A percentile compares a stretch with the other conserved stretches of the same genome.
These are phyloP conservation scores for Phytopythium ostracodes DNA, from an alignment of 352 stramenopile genomes.

Conservation along the genomic window DNA sequence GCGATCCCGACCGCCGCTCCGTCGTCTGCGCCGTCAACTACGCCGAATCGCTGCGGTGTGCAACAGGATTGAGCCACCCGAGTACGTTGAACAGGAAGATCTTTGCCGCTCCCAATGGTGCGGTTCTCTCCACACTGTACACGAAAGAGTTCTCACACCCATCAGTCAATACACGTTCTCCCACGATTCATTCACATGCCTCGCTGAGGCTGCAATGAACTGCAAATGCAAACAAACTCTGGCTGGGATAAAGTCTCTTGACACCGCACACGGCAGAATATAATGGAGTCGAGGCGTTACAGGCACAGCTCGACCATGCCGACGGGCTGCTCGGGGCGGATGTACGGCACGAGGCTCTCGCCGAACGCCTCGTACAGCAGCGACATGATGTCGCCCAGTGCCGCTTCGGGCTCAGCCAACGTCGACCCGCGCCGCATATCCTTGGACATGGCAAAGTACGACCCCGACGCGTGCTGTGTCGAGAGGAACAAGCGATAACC, in stretches of 20 bases:
- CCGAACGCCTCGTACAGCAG: constrained; percentile 79
- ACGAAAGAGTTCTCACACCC: not conserved
- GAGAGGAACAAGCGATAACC: constrained; percentile 1
- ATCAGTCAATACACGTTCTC: not conserved
- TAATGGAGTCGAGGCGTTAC: constrained; percentile 7
- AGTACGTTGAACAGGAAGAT: not conserved
- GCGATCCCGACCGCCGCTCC: not conserved
- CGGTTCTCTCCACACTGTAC: not conserved
- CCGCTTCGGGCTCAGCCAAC: constrained; percentile 24
- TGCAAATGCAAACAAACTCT: not conserved
- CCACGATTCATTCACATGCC: too few species aligned
- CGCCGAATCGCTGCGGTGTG: not conserved
- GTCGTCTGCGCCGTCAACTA: not conserved
- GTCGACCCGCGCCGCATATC: constrained; percentile 18
- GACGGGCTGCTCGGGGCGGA: constrained; percentile 38
- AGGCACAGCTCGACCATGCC: constrained; percentile 49
- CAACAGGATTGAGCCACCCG: not conserved
- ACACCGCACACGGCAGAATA: not conserved
- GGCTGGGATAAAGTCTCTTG: not conserved
- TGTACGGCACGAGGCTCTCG: constrained; percentile 74
- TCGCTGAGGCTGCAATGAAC: too few species aligned
- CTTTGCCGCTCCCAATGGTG: not conserved
- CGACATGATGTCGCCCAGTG: constrained; percentile 45
- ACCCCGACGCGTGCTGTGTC: constrained; percentile 64
- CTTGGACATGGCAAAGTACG: constrained; percentile 76